Evolutionary conservation across 805 yeast species (phyloP).

Genomic region (Novakomyces olei): DNA sequence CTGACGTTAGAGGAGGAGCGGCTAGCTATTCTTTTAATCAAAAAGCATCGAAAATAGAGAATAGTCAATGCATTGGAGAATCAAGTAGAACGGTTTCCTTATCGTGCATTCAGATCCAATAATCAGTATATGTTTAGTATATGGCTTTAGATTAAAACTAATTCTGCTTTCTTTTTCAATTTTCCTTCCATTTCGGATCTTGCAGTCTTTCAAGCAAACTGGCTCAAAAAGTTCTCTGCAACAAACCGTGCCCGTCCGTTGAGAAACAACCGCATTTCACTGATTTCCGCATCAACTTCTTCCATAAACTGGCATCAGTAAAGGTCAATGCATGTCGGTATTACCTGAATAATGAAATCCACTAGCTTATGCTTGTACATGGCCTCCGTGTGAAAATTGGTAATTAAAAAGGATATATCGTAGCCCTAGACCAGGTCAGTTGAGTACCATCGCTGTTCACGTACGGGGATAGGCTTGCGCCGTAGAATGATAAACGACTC

Average conservation of each 20-base stretch:
- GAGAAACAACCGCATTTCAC: conserved; percentile 91
- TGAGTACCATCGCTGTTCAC: not conserved
- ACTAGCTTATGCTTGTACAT: conserved; percentile 90
- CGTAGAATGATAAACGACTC: conserved; percentile 82
- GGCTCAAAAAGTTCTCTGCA: conserved; percentile 33
- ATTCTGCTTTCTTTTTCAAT: no score
- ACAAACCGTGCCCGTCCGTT: conserved; percentile 95
- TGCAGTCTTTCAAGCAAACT: not conserved
- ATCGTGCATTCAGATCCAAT: no score
- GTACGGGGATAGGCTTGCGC: conserved; percentile 52
- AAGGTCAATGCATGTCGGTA: no score
- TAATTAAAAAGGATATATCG: conserved; percentile 78
- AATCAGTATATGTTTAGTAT: no score
- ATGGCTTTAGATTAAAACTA: no score
- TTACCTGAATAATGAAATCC: conserved; percentile 91
- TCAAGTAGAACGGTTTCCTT: no score
- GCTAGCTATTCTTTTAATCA: no score
- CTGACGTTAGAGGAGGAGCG: no score
- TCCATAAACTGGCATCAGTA: no score
- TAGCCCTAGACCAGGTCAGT: conserved; percentile 28
- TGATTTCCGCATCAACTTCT: conserved; percentile 93
- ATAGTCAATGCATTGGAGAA: no score
- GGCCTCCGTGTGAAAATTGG: conserved; percentile 84
- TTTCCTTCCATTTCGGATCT: no score
- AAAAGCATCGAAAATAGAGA: no score